Percentiles rank a stretch among this genome's conserved stretches.
These are phyloP conservation scores for Globisporangium splendens DNA, from an alignment of 352 stramenopile genomes.

Conservation along the genomic window DNA sequence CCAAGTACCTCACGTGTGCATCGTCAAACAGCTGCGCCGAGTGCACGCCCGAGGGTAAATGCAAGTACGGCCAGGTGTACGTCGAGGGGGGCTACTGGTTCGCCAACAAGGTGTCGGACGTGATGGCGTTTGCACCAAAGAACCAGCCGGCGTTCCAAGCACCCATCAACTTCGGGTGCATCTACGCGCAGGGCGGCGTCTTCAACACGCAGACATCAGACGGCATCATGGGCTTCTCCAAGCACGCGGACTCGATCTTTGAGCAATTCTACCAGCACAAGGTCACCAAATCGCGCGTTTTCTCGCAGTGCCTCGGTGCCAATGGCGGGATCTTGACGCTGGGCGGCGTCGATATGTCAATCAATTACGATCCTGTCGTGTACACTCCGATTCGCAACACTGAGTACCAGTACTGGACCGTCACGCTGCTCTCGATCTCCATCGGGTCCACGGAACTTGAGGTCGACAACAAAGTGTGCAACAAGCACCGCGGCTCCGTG, in stretches of 20 bases:
- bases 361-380: constrained; percentile 72
- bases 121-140: constrained; percentile 39
- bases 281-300: constrained; percentile 84
- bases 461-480: constrained; percentile 41
- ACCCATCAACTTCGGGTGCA: constrained; percentile 93
- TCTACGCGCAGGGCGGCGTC: constrained; percentile 86
- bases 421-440: constrained; percentile 47
- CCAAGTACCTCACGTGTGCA: constrained; percentile 49
- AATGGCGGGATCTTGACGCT: constrained; percentile 91
- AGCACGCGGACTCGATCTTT: constrained; percentile 85
- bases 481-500: constrained; percentile 62
- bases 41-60: constrained; percentile 51
- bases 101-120: constrained; percentile 86
- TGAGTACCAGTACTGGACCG: constrained; percentile 79
- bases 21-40: constrained; percentile 19
- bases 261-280: constrained; percentile 88
- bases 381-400: constrained; percentile 84
- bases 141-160: constrained; percentile 19
- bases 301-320: constrained; percentile 91
- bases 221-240: constrained; percentile 97
- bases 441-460: constrained; percentile 34
- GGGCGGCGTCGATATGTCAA: constrained; percentile 77
- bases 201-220: constrained; percentile 92
- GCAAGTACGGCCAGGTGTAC: constrained; percentile 90
- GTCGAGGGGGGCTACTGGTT: constrained; percentile 92